phyloP scores from a whole-genome alignment of 2,329 filamentous ascomycete genomes.

The Aspergillus jensenii region DNA sequence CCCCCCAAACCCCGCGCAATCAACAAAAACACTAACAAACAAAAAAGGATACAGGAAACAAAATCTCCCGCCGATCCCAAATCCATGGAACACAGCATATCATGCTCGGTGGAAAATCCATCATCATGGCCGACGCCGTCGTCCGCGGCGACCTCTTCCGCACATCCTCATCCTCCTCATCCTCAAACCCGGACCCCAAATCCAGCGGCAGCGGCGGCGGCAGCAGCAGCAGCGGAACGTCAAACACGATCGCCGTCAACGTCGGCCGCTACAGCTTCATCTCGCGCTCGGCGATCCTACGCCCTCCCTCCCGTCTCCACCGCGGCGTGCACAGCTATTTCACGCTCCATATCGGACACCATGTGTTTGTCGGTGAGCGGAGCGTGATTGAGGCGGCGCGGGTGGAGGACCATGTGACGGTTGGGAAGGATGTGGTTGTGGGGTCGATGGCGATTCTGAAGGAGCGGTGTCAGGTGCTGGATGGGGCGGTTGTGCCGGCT shows the following conservation, averaged over 20 bases:
- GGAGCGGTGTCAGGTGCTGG: slow-evolving; percentile 77
- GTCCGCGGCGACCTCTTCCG: slow-evolving; percentile 84
- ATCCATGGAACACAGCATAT: slow-evolving; percentile 97
- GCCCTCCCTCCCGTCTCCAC: slow-evolving; percentile 79
- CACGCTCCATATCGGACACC: slow-evolving; percentile 88
- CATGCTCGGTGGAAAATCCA: slow-evolving; percentile 91
- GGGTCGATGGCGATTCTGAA: slow-evolving; percentile 90
- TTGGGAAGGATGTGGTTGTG: slow-evolving; percentile 74
- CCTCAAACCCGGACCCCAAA: slow-evolving; percentile 32
- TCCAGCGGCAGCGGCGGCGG: background rate
- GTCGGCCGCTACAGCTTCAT: slow-evolving; percentile 93
- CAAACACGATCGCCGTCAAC: slow-evolving; percentile 60
- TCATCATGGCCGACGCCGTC: slow-evolving; percentile 92
- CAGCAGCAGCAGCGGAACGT: too few relatives aligned
- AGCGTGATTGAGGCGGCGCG: slow-evolving; percentile 79
- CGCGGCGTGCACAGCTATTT: slow-evolving; percentile 67
- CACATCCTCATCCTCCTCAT: slow-evolving; percentile 33
- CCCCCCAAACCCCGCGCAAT: slow-evolving; percentile 7
- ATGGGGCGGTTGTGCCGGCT: slow-evolving; percentile 77
- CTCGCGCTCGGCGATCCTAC: slow-evolving; percentile 72
- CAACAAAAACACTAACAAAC: slow-evolving; percentile 4
- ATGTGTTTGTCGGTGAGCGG: slow-evolving; percentile 80
- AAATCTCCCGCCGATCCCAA: slow-evolving; percentile 87
- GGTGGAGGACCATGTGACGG: slow-evolving; percentile 81
- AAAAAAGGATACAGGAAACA: slow-evolving; percentile 89